These are phyloP conservation scores for Lepidium africanum DNA, from an alignment of 345 rosid species.

Conservation along the genomic window DNA sequence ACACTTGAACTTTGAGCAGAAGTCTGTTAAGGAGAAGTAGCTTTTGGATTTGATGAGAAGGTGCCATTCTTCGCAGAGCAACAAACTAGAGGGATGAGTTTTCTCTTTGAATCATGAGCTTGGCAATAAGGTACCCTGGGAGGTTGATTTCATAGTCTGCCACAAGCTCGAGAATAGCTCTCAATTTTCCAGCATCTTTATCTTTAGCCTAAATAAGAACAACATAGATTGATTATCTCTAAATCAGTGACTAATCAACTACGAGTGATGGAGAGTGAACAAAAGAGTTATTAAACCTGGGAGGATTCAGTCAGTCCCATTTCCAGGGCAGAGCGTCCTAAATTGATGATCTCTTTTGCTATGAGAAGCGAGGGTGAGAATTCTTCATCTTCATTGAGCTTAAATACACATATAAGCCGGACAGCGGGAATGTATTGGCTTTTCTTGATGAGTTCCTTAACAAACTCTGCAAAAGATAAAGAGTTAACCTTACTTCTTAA, in stretches of 20 bases:
- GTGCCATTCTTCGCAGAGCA: not conserved
- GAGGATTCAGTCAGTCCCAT: not conserved
- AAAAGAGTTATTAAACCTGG: not conserved
- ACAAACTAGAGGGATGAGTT: not conserved
- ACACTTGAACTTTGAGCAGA: not conserved
- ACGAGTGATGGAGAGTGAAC: not conserved
- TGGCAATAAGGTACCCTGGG: not conserved
- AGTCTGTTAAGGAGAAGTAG: not conserved
- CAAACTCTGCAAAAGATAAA: constrained; percentile 13
- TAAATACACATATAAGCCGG: constrained; percentile 3
- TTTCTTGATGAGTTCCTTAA: not conserved
- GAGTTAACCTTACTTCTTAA: not conserved
- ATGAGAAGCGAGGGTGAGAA: not conserved
- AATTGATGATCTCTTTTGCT: constrained; percentile 3
- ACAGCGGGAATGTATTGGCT: constrained; percentile 1
- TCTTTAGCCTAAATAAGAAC: constrained; percentile 5
- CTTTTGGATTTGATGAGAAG: not conserved
- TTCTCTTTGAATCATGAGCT: constrained; percentile 15
- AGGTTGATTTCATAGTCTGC: constrained; percentile 1
- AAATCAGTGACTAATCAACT: not conserved
- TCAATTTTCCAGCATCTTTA: constrained; percentile 2
- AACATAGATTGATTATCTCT: not conserved
- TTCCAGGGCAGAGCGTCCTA: not conserved
- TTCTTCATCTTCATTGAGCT: not conserved
- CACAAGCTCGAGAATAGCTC: constrained; percentile 13